A percentile compares a stretch with the other conserved stretches of the same genome.
These are phyloP conservation scores for Skeletonema costatum DNA, from an alignment of 108 stramenopile genomes.

Conservation along the genomic window DNA sequence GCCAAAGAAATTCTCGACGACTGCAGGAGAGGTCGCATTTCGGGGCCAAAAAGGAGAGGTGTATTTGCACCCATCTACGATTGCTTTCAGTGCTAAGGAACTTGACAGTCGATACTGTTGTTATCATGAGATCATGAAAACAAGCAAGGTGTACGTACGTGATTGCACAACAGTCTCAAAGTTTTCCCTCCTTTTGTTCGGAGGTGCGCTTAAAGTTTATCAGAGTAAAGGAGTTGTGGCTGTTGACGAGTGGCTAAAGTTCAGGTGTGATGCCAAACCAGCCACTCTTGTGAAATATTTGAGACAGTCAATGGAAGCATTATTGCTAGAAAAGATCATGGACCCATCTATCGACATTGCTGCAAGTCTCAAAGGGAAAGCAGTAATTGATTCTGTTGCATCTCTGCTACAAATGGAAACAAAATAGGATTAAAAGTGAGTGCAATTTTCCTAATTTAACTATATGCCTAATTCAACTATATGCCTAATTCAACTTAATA, in stretches of 20 bases:
- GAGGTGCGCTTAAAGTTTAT: slow-evolving; percentile 64
- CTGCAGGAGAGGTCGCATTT: slow-evolving; percentile 59
- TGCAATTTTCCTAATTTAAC: not conserved
- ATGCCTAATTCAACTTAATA: not conserved
- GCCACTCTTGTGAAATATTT: slow-evolving; percentile 77
- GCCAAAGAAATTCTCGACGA: slow-evolving; percentile 58
- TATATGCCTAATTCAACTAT: too few relatives aligned
- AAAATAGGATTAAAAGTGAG: not conserved
- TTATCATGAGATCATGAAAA: slow-evolving; percentile 83
- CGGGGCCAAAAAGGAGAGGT: slow-evolving; percentile 59
- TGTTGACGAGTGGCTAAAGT: slow-evolving; percentile 78
- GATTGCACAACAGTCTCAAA: slow-evolving; percentile 66
- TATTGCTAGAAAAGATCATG: slow-evolving; percentile 70
- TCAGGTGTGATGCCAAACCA: slow-evolving; percentile 59
- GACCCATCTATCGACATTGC: slow-evolving; percentile 57
- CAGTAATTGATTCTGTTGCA: slow-evolving; percentile 59
- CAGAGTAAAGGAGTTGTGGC: slow-evolving; percentile 60
- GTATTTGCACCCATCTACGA: slow-evolving; percentile 73
- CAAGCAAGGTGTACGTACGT: slow-evolving; percentile 72
- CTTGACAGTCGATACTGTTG: slow-evolving; percentile 70
- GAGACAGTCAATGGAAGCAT: slow-evolving; percentile 57
- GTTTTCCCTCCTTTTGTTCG: slow-evolving; percentile 73
- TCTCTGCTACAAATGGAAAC: slow-evolving; percentile 39
- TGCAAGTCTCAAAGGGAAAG: slow-evolving; percentile 48
- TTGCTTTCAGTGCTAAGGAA: slow-evolving; percentile 55